Percentiles rank a stretch among this genome's conserved stretches.
Conservation (phyloP, 345 rosid species). For the Excoecaria cochinchinensis region DNA sequence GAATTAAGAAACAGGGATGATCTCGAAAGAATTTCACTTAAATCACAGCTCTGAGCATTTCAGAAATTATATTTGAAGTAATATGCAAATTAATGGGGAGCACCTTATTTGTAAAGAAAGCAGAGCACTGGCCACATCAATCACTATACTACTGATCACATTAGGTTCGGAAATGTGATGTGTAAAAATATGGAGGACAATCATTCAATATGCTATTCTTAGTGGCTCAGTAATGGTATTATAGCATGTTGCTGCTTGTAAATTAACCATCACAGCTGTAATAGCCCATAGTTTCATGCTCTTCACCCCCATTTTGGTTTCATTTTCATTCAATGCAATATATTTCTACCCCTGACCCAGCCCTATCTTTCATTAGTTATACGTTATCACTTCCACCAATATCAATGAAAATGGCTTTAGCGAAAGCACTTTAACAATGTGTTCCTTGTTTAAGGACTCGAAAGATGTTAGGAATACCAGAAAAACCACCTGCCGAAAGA, state of each 20-base stretch:
- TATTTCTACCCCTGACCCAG: background rate
- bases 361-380: background rate
- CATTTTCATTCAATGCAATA: slow-evolving; percentile 2
- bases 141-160: background rate
- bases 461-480: background rate
- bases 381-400: background rate
- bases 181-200: background rate
- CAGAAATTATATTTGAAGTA: background rate
- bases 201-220: background rate
- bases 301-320: background rate
- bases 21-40: background rate
- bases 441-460: background rate
- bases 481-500: background rate
- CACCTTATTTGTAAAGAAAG: background rate
- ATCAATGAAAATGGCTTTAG: background rate
- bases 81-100: background rate
- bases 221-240: too few species aligned
- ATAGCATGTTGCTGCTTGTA: background rate
- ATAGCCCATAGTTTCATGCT: too few species aligned
- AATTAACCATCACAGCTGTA: background rate
- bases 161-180: background rate
- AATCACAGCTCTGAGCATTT: background rate
- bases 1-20: background rate
- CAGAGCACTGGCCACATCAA: background rate
- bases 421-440: background rate